Percentiles rank a stretch among this genome's conserved stretches.
Evolutionary conservation across 345 rosid species (phyloP).

Genomic region (Cardiospermum halicacabum): DNA sequence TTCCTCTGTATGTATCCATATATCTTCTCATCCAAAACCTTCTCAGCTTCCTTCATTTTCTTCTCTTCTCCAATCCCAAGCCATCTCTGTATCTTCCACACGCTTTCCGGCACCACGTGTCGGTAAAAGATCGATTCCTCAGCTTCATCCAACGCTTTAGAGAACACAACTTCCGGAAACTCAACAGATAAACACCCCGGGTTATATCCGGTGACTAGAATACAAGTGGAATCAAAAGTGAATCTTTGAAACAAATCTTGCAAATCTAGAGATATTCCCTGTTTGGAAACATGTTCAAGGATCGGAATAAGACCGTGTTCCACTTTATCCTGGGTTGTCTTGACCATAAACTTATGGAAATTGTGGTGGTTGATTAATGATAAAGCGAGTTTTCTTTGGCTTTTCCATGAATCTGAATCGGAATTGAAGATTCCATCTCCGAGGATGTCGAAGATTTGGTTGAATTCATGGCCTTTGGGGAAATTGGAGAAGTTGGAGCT

Average conservation of each 20-base stretch:
- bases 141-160: conserved; percentile 34
- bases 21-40: not conserved
- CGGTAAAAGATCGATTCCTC: conserved; percentile 26
- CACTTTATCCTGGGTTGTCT: not conserved
- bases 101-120: conserved; percentile 20
- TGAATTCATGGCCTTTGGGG: conserved; percentile 57
- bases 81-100: conserved; percentile 33
- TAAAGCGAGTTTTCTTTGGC: conserved; percentile 29
- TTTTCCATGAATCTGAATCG: conserved; percentile 32
- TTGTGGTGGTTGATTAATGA: conserved; percentile 13
- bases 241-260: conserved; percentile 26
- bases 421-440: conserved; percentile 31
- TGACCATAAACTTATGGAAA: too few species aligned
- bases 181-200: conserved; percentile 38
- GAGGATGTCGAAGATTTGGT: conserved; percentile 41
- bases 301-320: conserved; percentile 28
- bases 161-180: conserved; percentile 29
- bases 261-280: conserved; percentile 14
- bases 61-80: conserved; percentile 38
- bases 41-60: conserved; percentile 14
- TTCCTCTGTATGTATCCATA: conserved; percentile 13
- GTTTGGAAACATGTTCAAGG: conserved; percentile 28
- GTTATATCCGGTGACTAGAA: conserved; percentile 38
- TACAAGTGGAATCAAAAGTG: conserved; percentile 40
- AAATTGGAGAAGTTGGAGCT: conserved; percentile 48